Percentiles rank a stretch among this genome's conserved stretches.
Conservation (phyloP, 306 rosid species). For the Malus domestica region ASM211411v1 NC_041803.1:9240501-9241000, state of each 20-base stretch:
- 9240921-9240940: neutral
- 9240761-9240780: constrained; percentile 25
- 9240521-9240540: neutral
- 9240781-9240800: constrained; percentile 54
- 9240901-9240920: neutral
- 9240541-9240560: neutral
- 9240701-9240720: too few species aligned
- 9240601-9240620: neutral
- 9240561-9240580: neutral
- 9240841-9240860: constrained; percentile 66
- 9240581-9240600: neutral
- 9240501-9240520: constrained; percentile 37
- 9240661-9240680: neutral
- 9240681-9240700: neutral
- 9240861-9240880: constrained; percentile 56
- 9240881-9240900: constrained; percentile 26
- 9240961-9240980: neutral
- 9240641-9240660: neutral
- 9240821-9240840: constrained; percentile 61
- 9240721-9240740: neutral
- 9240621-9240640: neutral
- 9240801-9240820: constrained; percentile 43
- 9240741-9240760: neutral
- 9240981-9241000: neutral
- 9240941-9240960: neutral